Evolutionary conservation across 2,329 filamentous ascomycete species (phyloP).

Genomic region (Diaporthe velutina): DNA sequence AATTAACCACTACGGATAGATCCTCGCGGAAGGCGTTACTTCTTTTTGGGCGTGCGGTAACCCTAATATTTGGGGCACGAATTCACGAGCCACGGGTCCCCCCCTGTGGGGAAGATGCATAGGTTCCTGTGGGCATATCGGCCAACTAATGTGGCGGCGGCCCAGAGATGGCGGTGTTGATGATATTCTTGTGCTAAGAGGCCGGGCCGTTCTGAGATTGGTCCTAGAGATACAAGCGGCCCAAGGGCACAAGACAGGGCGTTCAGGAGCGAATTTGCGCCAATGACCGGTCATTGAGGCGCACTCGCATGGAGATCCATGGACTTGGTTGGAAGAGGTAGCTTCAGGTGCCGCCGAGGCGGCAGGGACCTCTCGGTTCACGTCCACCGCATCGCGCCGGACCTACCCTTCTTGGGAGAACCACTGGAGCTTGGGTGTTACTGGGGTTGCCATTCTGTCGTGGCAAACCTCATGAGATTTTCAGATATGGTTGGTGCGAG

Average conservation of each 20-base stretch:
- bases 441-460: background rate
- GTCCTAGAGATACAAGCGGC: constrained; percentile 16
- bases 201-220: constrained; percentile 25
- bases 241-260: constrained; percentile 14
- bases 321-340: background rate
- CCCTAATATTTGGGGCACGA: background rate
- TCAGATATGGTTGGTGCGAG: background rate
- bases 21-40: constrained; percentile 36
- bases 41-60: background rate
- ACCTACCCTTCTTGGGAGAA: background rate
- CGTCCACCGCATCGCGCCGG: background rate
- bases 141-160: constrained; percentile 11
- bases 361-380: background rate
- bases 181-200: background rate
- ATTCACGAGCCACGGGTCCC: constrained; percentile 25
- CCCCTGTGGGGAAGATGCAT: background rate
- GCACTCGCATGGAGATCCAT: background rate
- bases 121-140: background rate
- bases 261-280: constrained; percentile 22
- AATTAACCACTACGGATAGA: constrained; percentile 35
- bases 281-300: constrained; percentile 24
- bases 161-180: background rate
- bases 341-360: background rate
- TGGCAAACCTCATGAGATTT: background rate
- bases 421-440: background rate